Evolutionary conservation across 1,284 basidiomycete genomes (phyloP), one percentile per base, ranked within the genome.

Genomic region (Ustilago shanxiensis): DNA sequence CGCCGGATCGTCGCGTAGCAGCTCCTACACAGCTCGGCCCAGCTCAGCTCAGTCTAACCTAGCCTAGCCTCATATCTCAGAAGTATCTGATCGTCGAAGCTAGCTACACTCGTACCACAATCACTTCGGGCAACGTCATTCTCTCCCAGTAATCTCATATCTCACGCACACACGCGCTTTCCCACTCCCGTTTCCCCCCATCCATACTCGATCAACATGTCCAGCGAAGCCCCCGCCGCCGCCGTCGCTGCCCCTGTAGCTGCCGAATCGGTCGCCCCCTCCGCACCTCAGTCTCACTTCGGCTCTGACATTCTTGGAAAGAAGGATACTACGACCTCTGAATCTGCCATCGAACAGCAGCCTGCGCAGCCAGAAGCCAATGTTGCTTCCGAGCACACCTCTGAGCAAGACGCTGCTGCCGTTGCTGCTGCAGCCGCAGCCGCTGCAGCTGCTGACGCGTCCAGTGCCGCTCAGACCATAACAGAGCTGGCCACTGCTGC

Each of bases 401-500:
- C 60, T 1, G 52, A 60, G 33, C 58, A 55, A 28, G 60, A 65
- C 41, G 62, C 53, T 24, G 61, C 67, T 41, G 67, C 61, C 28
- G 68, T 52, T 1, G 64, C 64, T 59, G 60, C 58, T 22, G 35
- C 31, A 11, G 60, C 69, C 37, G 60, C 62, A 11, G 68, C 62
- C 6, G 69, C 69, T 61, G 62, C 68, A n/a, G 71, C 71, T 37
- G 66, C 72, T 31, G 72, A 74, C 60, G 72, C 72, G 28, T 74
- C 72, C 33, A 66, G 59, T 13, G 72, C 72, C 8, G 72, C 72
- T 47, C 72, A 74, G 53, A 74, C 72, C 52, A 74, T 74, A 60
- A 70, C 72, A 51, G 62, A 74, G 26, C 53, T 74, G 3, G 72
- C 72, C 28, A 66, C 72, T 18, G 72, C 72, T n/a, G 72, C 72